phyloP scores from a whole-genome alignment of 192 early-diverging fungal species.

The Rhizoclosmatium globosum region DNA sequence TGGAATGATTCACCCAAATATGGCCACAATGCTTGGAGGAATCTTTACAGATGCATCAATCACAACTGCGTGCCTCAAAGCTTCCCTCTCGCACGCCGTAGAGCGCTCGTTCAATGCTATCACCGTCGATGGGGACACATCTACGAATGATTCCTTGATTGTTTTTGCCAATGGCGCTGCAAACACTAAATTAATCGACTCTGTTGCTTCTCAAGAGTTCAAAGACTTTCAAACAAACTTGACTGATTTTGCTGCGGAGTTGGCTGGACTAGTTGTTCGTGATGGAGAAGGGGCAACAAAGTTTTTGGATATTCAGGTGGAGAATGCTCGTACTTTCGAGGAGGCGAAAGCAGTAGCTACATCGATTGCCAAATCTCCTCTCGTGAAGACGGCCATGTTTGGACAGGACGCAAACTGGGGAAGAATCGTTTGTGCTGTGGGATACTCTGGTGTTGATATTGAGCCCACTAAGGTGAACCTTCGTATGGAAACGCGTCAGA shows the following conservation, averaged over 20 bases:
- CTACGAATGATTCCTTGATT: constrained; percentile 94
- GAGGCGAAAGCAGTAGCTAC: constrained; percentile 85
- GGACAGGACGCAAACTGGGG: constrained; percentile 99
- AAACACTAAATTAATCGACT: constrained; percentile 41
- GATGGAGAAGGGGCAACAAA: constrained; percentile 99
- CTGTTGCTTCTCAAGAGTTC: constrained; percentile 60
- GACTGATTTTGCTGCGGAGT: constrained; percentile 83
- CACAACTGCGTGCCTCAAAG: constrained; percentile 66
- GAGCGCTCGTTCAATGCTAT: constrained; percentile 96
- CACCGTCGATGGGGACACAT: constrained; percentile 94
- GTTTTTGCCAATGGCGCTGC: constrained; percentile 88
- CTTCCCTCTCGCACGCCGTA: constrained; percentile 80
- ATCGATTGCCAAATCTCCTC: constrained; percentile 89
- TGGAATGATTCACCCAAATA: constrained; percentile 99
- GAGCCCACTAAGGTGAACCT: constrained; percentile 80
- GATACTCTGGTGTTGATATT: constrained; percentile 81
- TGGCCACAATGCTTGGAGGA: constrained; percentile 92
- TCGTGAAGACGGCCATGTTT: constrained; percentile 96
- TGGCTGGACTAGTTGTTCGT: constrained; percentile 89
- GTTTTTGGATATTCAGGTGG: constrained; percentile 90
- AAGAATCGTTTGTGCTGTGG: constrained; percentile 90
- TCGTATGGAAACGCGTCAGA: constrained; percentile 66
- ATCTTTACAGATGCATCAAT: constrained; percentile 88
- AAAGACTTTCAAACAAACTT: constrained; percentile 74
- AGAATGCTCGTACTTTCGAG: constrained; percentile 75